A percentile compares a stretch with the other conserved stretches of the same genome.
These are phyloP conservation scores for Pythium volutum DNA, from an alignment of 352 stramenopile genomes.

Conservation along the genomic window DNA sequence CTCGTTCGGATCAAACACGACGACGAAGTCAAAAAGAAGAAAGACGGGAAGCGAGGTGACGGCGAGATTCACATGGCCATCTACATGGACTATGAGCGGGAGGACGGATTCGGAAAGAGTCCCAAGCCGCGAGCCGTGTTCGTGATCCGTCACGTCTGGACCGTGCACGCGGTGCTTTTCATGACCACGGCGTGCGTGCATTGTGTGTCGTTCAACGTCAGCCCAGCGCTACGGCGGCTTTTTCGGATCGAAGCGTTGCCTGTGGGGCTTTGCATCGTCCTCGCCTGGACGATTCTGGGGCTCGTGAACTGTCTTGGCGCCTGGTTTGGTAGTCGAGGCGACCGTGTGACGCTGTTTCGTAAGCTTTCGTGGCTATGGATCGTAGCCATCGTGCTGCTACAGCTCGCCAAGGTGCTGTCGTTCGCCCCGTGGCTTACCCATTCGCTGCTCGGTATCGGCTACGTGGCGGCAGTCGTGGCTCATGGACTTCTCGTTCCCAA, in stretches of 20 bases:
- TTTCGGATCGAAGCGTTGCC: constrained; percentile 47
- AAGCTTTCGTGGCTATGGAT: constrained; percentile 41
- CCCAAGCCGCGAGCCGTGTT: constrained; percentile 12
- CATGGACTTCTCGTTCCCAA: constrained; percentile 55
- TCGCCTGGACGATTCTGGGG: constrained; percentile 52
- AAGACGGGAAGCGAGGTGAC: constrained; percentile 1
- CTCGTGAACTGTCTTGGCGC: constrained; percentile 52
- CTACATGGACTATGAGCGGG: constrained; percentile 27
- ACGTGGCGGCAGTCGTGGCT: constrained; percentile 36
- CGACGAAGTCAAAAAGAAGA: constrained; percentile 3
- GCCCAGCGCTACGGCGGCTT: constrained; percentile 40
- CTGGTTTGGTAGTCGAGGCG: constrained; percentile 38
- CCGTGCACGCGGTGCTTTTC: constrained; percentile 47
- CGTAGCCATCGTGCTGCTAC: constrained; percentile 41
- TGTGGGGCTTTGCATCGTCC: constrained; percentile 52
- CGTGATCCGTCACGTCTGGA: constrained; percentile 6
- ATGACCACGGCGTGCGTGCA: constrained; percentile 55
- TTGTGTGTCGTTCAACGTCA: constrained; percentile 66
- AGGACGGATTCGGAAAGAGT: constrained; percentile 2
- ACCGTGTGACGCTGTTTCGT: constrained; percentile 47
- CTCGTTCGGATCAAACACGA: not conserved
- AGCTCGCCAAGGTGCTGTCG: constrained; percentile 34
- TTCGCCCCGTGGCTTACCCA: constrained; percentile 28
- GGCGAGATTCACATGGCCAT: constrained; percentile 5
- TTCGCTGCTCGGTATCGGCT: constrained; percentile 33